A percentile compares a stretch with the other conserved stretches of the same genome.
Evolutionary conservation across 1,284 basidiomycete species (phyloP).

Genomic region (Cutaneotrichosporon cutaneum): DNA sequence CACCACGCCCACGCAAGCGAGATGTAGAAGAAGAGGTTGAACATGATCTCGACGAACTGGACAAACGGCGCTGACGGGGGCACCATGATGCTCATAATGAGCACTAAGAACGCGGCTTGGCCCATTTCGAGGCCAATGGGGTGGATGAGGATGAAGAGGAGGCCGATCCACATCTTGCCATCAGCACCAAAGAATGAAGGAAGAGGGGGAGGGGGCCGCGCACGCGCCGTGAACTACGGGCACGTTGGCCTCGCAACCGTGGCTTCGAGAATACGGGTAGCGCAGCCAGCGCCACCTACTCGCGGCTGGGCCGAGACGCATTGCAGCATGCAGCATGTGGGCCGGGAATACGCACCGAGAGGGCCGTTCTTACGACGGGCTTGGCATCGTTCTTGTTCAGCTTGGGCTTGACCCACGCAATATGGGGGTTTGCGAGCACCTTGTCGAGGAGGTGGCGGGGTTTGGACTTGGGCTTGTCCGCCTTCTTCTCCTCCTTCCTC

Average conservation of each 20-base stretch:
- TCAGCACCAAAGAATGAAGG: no score
- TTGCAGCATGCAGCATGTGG: no score
- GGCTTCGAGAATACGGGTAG: no score
- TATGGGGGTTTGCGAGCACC: slow-evolving; percentile 1
- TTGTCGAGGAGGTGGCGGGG: not conserved
- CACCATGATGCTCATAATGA: slow-evolving; percentile 47
- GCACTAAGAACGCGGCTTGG: slow-evolving; percentile 45
- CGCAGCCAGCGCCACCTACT: no score
- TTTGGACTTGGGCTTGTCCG: not conserved
- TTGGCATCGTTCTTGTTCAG: slow-evolving; percentile 38
- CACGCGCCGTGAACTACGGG: no score
- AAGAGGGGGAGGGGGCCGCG: no score
- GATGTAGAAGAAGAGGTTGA: slow-evolving; percentile 48
- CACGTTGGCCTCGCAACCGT: no score
- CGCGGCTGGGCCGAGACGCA: no score
- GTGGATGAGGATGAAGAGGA: slow-evolving; percentile 43
- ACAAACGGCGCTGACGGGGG: slow-evolving; percentile 45
- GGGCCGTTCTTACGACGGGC: slow-evolving; percentile 42
- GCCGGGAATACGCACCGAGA: slow-evolving; percentile 41
- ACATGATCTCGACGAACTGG: slow-evolving; percentile 44
- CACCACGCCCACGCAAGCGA: slow-evolving; percentile 47
- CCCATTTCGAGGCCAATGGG: slow-evolving; percentile 40
- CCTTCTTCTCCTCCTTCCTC: not conserved
- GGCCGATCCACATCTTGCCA: slow-evolving; percentile 47
- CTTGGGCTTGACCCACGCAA: slow-evolving; percentile 45